Percentiles rank a stretch among this genome's conserved stretches.
Conservation (phyloP, 768 basidiomycete genomes). For the Leccinellum luteum region DNA sequence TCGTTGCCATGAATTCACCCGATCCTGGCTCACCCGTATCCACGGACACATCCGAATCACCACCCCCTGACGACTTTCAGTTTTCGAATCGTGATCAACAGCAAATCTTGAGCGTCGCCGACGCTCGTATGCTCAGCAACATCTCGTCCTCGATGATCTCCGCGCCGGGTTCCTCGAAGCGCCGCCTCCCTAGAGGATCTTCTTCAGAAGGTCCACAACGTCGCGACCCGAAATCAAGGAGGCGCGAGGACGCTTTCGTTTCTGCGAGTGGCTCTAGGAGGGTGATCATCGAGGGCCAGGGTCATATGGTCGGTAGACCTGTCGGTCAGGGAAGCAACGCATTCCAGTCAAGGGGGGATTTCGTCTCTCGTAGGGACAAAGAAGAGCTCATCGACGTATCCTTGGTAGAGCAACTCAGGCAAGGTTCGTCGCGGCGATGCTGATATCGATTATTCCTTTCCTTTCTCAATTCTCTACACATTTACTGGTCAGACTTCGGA, state of each 20-base stretch:
- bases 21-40: conserved; percentile 37
- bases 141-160: conserved; percentile 20
- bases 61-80: conserved; percentile 35
- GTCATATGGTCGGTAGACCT: conserved; percentile 6
- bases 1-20: conserved; percentile 34
- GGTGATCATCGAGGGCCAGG: conserved; percentile 22
- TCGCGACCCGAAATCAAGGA: conserved; percentile 51
- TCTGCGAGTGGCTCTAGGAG: conserved; percentile 21
- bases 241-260: conserved; percentile 41
- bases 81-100: conserved; percentile 31
- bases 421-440: conserved; percentile 37
- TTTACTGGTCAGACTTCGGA: conserved; percentile 43
- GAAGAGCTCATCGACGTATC: conserved; percentile 52
- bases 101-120: conserved; percentile 17
- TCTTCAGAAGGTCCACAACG: conserved; percentile 41
- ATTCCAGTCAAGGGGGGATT: conserved; percentile 33
- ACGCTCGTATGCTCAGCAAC: conserved; percentile 20
- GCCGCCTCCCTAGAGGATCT: conserved; percentile 49
- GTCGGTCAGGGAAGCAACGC: conserved; percentile 17
- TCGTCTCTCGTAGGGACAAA: conserved; percentile 48
- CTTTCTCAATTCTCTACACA: neutral
- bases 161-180: conserved; percentile 41
- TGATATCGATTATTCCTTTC: conserved; percentile 1
- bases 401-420: conserved; percentile 52
- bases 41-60: conserved; percentile 37